A percentile compares a stretch with the other conserved stretches of the same genome.
phyloP scores from a whole-genome alignment of 768 basidiomycete genomes.

The Calocybe gangraenosa region DNA sequence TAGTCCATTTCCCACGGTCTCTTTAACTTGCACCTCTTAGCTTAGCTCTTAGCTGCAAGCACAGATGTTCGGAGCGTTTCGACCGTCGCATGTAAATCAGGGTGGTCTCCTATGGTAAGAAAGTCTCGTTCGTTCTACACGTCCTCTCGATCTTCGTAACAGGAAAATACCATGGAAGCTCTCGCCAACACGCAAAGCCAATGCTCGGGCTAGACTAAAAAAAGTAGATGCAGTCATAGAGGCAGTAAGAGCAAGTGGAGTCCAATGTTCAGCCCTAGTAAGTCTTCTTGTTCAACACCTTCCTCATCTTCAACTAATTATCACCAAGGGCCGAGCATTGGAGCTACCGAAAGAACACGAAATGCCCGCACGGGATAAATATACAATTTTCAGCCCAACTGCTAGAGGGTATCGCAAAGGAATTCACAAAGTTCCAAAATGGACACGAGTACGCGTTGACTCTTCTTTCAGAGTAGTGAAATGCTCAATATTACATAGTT shows the following conservation, averaged over 20 bases:
- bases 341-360: slow-evolving; percentile 90
- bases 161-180: slow-evolving; percentile 97
- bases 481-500: slow-evolving; percentile 40
- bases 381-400: slow-evolving; percentile 79
- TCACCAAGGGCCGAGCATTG: slow-evolving; percentile 59
- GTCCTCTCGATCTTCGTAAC: slow-evolving; percentile 9
- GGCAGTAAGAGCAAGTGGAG: slow-evolving; percentile 76
- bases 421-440: slow-evolving; percentile 97
- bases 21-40: slow-evolving; percentile 10
- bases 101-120: slow-evolving; percentile 85
- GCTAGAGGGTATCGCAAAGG: slow-evolving; percentile 82
- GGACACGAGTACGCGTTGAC: slow-evolving; percentile 69
- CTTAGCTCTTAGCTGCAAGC: slow-evolving; percentile 7
- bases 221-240: slow-evolving; percentile 93
- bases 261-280: slow-evolving; percentile 75
- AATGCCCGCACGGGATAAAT: slow-evolving; percentile 92
- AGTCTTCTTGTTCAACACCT: slow-evolving; percentile 23
- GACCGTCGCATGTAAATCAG: slow-evolving; percentile 57
- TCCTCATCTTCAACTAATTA: background rate
- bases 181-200: slow-evolving; percentile 88
- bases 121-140: background rate
- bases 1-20: slow-evolving; percentile 27
- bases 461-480: background rate
- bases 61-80: slow-evolving; percentile 85
- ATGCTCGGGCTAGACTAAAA: slow-evolving; percentile 84